Percentiles rank a stretch among this genome's conserved stretches.
These are phyloP conservation scores for Jatropha multifida DNA, from an alignment of 441 rosid genomes.

Conservation along the genomic window DNA sequence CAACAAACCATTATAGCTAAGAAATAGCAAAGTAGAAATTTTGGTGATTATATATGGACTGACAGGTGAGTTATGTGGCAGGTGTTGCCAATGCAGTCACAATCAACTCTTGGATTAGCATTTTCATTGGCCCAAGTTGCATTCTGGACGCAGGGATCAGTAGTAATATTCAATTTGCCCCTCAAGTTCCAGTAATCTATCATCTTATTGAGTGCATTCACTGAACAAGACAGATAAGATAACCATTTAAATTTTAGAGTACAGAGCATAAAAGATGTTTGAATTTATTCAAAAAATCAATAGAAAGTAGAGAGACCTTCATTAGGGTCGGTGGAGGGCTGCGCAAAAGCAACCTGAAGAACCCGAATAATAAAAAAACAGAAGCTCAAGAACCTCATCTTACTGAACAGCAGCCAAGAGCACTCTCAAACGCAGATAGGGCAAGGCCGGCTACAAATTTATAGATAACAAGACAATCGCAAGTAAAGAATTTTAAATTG, in stretches of 20 bases:
- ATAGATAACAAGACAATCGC: background rate
- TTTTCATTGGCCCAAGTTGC: constrained; percentile 38
- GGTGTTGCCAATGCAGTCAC: constrained; percentile 39
- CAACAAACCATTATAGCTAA: background rate
- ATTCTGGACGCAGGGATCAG: constrained; percentile 44
- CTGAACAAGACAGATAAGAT: constrained; percentile 27
- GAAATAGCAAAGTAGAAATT: background rate
- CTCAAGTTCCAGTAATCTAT: constrained; percentile 49
- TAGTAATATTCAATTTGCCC: constrained; percentile 36
- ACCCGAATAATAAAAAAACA: constrained; percentile 26
- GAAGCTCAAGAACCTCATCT: constrained; percentile 36
- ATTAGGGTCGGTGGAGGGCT: constrained; percentile 38
- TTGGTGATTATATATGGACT: constrained; percentile 23
- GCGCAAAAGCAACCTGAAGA: constrained; percentile 42
- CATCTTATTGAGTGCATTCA: constrained; percentile 44
- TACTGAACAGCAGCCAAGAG: constrained; percentile 17
- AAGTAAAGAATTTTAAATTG: background rate
- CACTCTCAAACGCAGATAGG: background rate
- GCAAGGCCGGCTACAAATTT: constrained; percentile 20
- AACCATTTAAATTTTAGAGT: background rate
- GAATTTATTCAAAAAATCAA: background rate
- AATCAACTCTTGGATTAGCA: constrained; percentile 47
- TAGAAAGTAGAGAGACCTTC: constrained; percentile 37
- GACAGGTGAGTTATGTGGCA: constrained; percentile 54
- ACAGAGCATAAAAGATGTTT: background rate